These are phyloP conservation scores for Kernera saxatilis DNA, from an alignment of 345 rosid species.

Conservation along the genomic window DNA sequence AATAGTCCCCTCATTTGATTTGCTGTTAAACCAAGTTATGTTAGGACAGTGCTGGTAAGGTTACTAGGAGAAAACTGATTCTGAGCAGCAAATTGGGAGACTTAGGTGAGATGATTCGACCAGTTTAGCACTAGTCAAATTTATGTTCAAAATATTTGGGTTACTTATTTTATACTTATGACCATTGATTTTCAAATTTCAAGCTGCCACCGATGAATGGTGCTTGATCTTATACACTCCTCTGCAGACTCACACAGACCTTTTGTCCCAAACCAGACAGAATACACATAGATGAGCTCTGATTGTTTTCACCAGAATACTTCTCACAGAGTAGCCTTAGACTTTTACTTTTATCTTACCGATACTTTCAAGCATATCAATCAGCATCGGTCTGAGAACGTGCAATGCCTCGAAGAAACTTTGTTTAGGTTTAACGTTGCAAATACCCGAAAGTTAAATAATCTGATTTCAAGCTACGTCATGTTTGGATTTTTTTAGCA, in stretches of 20 bases:
- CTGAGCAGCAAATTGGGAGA: not conserved
- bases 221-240: not conserved
- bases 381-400: too few species aligned
- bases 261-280: not conserved
- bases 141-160: not conserved
- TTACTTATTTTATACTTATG: not conserved
- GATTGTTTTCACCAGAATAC: not conserved
- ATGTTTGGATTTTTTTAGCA: too few species aligned
- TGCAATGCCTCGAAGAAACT: too few species aligned
- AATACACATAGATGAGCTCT: not conserved
- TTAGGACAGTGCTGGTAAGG: not conserved
- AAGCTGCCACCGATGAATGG: not conserved
- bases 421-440: too few species aligned
- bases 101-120: not conserved
- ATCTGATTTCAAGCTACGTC: too few species aligned
- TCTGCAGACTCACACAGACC: not conserved
- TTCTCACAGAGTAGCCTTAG: not conserved
- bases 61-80: not conserved
- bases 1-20: not conserved
- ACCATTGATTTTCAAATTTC: not conserved
- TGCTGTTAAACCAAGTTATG: conserved; percentile 12
- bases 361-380: too few species aligned
- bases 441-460: too few species aligned
- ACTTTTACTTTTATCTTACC: too few species aligned
- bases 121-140: not conserved